A percentile compares a stretch with the other conserved stretches of the same genome.
phyloP scores from a whole-genome alignment of 2,329 filamentous ascomycete genomes.

The Aspergillus fumigatiaffinis region DNA sequence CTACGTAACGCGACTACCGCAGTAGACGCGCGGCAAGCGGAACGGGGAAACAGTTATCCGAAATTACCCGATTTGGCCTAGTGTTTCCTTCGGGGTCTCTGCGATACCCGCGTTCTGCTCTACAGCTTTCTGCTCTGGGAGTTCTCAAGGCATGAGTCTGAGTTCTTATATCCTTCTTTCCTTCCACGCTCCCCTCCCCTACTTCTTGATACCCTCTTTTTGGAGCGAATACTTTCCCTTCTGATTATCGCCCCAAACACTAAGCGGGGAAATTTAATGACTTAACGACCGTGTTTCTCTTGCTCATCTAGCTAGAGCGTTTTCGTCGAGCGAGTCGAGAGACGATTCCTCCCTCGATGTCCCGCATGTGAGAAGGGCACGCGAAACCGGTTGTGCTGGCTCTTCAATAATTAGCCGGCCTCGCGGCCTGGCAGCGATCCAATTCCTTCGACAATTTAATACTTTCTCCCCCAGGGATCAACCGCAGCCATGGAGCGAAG shows the following conservation, averaged over 20 bases:
- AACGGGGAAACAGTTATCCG: conserved; percentile 27
- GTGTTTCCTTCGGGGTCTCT: conserved; percentile 36
- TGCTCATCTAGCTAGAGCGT: conserved; percentile 19
- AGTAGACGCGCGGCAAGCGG: conserved; percentile 17
- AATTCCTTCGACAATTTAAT: conserved; percentile 14
- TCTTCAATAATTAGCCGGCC: conserved; percentile 31
- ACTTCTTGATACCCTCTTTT: conserved; percentile 8
- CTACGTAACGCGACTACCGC: background rate
- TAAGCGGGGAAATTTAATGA: conserved; percentile 23
- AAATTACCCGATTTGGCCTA: conserved; percentile 30
- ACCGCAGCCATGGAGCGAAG: conserved; percentile 40
- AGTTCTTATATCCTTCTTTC: conserved; percentile 13
- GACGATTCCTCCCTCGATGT: conserved; percentile 17
- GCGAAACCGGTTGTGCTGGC: conserved; percentile 23
- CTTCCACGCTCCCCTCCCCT: conserved; percentile 13
- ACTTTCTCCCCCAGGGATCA: conserved; percentile 19
- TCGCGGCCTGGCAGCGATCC: conserved; percentile 34
- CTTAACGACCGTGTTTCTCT: conserved; percentile 24
- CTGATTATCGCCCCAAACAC: background rate
- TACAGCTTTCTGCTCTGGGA: conserved; percentile 25
- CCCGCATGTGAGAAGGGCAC: conserved; percentile 28
- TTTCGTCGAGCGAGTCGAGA: conserved; percentile 19
- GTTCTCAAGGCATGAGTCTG: conserved; percentile 27
- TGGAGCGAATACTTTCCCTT: conserved; percentile 2
- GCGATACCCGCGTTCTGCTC: conserved; percentile 34